phyloP scores from a whole-genome alignment of 495 filamentous ascomycete genomes.

The Hypoxylon lenormandii region DNA sequence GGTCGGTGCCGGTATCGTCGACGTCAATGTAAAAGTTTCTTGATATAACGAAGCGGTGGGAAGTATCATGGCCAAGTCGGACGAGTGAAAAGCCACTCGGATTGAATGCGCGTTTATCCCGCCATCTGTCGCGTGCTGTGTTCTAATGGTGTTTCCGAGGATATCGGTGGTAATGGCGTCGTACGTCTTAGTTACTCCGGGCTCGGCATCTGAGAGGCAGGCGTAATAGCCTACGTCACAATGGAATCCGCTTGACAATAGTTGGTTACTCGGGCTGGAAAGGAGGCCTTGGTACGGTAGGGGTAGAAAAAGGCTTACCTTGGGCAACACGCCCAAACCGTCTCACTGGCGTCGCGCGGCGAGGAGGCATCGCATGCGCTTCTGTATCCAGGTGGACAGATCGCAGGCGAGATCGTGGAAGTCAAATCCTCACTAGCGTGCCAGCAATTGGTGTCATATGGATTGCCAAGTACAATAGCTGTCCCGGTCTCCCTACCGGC shows the following conservation, averaged over 20 bases:
- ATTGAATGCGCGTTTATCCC: conserved; percentile 42
- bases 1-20: not conserved
- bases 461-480: conserved; percentile 30
- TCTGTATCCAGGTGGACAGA: conserved; percentile 31
- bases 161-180: conserved; percentile 8
- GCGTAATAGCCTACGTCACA: conserved; percentile 28
- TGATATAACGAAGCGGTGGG: not conserved
- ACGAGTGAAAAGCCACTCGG: conserved; percentile 34
- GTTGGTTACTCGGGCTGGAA: not conserved
- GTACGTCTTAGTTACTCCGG: conserved; percentile 9
- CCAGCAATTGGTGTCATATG: conserved; percentile 31
- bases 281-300: not conserved
- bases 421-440: conserved; percentile 6
- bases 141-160: conserved; percentile 34
- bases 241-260: conserved; percentile 6
- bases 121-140: not conserved
- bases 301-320: conserved; percentile 9
- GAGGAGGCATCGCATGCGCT: conserved; percentile 32
- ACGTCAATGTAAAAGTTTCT: not conserved
- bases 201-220: not conserved
- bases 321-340: conserved; percentile 41
- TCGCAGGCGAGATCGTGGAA: conserved; percentile 33
- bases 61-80: conserved; percentile 21
- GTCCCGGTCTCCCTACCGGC: not conserved
- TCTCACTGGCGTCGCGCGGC: conserved; percentile 18